phyloP scores from a whole-genome alignment of 148 eudicot species.

The Fagopyrum esculentum region DNA sequence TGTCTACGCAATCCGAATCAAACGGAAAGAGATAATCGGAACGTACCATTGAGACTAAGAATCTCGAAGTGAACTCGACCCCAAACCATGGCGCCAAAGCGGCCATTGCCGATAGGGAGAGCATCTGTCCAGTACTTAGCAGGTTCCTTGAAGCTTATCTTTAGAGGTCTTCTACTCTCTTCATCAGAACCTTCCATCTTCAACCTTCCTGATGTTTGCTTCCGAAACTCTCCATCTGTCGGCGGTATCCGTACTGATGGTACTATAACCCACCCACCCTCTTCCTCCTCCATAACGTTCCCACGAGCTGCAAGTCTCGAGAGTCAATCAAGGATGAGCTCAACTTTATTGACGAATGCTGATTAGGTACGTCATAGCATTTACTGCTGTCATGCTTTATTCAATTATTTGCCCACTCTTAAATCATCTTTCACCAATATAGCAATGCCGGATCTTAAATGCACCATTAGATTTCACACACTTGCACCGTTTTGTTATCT shows the following conservation, averaged over 20 bases:
- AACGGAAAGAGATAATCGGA: background rate
- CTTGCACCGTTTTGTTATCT: no score
- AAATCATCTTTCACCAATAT: no score
- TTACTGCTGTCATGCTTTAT: no score
- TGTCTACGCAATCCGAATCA: background rate
- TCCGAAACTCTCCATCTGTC: slow-evolving; percentile 31
- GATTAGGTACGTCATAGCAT: no score
- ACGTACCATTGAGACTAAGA: slow-evolving; percentile 68
- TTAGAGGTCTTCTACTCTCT: slow-evolving; percentile 26
- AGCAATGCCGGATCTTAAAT: no score
- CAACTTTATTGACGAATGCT: background rate
- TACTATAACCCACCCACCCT: slow-evolving; percentile 33
- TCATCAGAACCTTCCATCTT: background rate
- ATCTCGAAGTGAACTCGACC: slow-evolving; percentile 54
- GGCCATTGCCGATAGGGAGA: slow-evolving; percentile 74
- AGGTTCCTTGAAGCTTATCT: slow-evolving; percentile 43
- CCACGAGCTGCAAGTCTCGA: background rate
- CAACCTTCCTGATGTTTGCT: slow-evolving; percentile 17
- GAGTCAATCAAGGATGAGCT: background rate
- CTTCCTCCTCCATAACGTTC: slow-evolving; percentile 15
- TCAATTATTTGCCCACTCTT: no score
- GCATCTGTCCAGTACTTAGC: slow-evolving; percentile 88
- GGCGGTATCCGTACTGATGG: slow-evolving; percentile 14
- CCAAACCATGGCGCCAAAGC: slow-evolving; percentile 78
- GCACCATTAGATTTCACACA: no score